A percentile compares a stretch with the other conserved stretches of the same genome.
Evolutionary conservation across 225 moss, liverwort and hornwort genomes (phyloP).

Genomic region (Sphagnum tenellum): DNA sequence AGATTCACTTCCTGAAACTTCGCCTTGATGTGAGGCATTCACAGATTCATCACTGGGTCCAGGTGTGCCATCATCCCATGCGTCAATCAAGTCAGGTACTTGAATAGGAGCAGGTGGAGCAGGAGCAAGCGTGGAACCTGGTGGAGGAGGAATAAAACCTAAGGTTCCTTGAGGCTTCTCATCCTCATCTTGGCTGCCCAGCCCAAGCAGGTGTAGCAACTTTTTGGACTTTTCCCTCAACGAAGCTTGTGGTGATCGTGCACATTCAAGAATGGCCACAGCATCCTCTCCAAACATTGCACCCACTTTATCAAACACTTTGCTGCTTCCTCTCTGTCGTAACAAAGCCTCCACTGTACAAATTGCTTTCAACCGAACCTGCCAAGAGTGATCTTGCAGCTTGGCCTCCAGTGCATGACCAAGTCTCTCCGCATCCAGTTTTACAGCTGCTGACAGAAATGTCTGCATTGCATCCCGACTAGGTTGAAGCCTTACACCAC

Average conservation of each 20-base stretch:
- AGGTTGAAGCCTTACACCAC: slow-evolving; percentile 85
- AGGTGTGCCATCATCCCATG: slow-evolving; percentile 22
- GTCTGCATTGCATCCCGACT: slow-evolving; percentile 76
- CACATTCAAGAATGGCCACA: slow-evolving; percentile 55
- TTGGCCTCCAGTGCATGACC: slow-evolving; percentile 65
- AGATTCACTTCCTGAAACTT: slow-evolving; percentile 11
- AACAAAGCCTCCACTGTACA: slow-evolving; percentile 72
- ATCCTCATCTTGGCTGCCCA: slow-evolving; percentile 25
- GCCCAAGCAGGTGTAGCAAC: slow-evolving; percentile 80
- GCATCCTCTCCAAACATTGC: slow-evolving; percentile 84
- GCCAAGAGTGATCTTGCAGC: slow-evolving; percentile 85
- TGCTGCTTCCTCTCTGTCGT: slow-evolving; percentile 58
- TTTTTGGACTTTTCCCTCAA: slow-evolving; percentile 94
- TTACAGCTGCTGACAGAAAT: slow-evolving; percentile 57
- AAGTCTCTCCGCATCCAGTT: slow-evolving; percentile 72
- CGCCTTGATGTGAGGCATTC: slow-evolving; percentile 28
- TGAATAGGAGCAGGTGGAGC: slow-evolving; percentile 23
- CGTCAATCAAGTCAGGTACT: slow-evolving; percentile 86
- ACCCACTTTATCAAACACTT: slow-evolving; percentile 56
- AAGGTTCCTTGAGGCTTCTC: slow-evolving; percentile 16
- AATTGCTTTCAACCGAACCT: slow-evolving; percentile 93
- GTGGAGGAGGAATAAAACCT: slow-evolving; percentile 18
- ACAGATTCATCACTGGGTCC: slow-evolving; percentile 5
- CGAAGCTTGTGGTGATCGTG: slow-evolving; percentile 84
- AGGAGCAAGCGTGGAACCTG: slow-evolving; percentile 21